Evolutionary conservation across 306 rosid species (phyloP).

Genomic region (Inga oerstediana): DNA sequence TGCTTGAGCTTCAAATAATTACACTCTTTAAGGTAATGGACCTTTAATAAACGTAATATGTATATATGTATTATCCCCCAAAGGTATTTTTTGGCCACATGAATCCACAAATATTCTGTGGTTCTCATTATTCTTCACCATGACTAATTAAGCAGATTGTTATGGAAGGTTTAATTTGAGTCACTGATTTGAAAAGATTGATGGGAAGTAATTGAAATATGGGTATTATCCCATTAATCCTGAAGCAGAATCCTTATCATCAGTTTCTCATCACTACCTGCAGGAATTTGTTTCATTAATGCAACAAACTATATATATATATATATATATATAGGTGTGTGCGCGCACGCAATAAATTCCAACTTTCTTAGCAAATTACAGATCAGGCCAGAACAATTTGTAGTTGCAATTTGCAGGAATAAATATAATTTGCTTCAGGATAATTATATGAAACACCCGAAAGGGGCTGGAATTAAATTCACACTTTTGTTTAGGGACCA

Average conservation of each 20-base stretch:
- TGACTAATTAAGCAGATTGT: slow-evolving; percentile 44
- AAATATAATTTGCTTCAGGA: slow-evolving; percentile 22
- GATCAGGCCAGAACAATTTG: slow-evolving; percentile 40
- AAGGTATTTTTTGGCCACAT: slow-evolving; percentile 37
- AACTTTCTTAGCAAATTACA: slow-evolving; percentile 25
- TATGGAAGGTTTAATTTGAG: slow-evolving; percentile 25
- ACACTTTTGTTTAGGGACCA: slow-evolving; percentile 32
- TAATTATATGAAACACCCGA: slow-evolving; percentile 32
- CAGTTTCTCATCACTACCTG: slow-evolving; percentile 25
- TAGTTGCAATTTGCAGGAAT: slow-evolving; percentile 35
- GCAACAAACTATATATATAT: slow-evolving; percentile 35
- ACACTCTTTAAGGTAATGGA: too few species aligned
- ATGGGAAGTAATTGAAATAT: slow-evolving; percentile 39
- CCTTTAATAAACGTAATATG: too few species aligned
- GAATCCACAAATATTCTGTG: slow-evolving; percentile 35
- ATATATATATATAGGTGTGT: too few species aligned
- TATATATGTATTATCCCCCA: not conserved
- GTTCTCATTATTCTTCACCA: slow-evolving; percentile 42
- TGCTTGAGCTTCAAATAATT: slow-evolving; percentile 7
- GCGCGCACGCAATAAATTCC: slow-evolving; percentile 34
- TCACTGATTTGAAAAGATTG: slow-evolving; percentile 55
- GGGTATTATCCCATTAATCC: slow-evolving; percentile 39
- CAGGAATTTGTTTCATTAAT: slow-evolving; percentile 34
- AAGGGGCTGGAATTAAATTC: slow-evolving; percentile 42
- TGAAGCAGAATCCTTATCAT: slow-evolving; percentile 1